Evolutionary conservation across 164 flowering plant species (phyloP).

Genomic region (Euptelea pleiosperma): DNA sequence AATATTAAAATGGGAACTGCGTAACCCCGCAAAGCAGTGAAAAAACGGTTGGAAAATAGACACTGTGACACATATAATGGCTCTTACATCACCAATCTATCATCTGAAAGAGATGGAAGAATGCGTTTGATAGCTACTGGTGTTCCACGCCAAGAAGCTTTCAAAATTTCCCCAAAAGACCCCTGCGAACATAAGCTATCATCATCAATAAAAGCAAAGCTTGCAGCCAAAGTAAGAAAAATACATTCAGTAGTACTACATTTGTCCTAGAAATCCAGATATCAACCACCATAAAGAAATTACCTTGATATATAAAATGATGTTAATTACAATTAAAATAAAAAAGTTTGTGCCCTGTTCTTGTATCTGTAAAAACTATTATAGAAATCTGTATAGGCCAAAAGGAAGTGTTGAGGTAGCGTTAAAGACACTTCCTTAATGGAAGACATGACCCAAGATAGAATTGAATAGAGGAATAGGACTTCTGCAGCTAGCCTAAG

Average conservation of each 20-base stretch:
- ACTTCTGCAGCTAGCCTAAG: too few species aligned
- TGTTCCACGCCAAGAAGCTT: slow-evolving; percentile 96
- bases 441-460: too few species aligned
- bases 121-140: slow-evolving; percentile 98
- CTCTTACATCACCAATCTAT: slow-evolving; percentile 92
- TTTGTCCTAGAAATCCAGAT: background rate
- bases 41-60: background rate
- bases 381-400: too few species aligned
- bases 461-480: too few species aligned
- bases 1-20: background rate
- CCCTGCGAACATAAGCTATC: slow-evolving; percentile 47
- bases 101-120: slow-evolving; percentile 97
- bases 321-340: too few species aligned
- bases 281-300: background rate
- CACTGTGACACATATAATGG: background rate
- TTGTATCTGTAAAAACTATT: too few species aligned
- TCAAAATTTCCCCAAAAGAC: slow-evolving; percentile 94
- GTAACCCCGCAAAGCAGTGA: background rate
- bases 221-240: slow-evolving; percentile 7
- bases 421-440: too few species aligned
- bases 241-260: background rate
- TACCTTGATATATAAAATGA: background rate
- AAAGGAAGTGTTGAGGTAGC: too few species aligned
- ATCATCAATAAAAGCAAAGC: slow-evolving; percentile 16
- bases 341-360: too few species aligned